Base-by-base conservation (phyloP, 176 grass and related monocot genomes). In the Neostapfia colusana region DNA sequence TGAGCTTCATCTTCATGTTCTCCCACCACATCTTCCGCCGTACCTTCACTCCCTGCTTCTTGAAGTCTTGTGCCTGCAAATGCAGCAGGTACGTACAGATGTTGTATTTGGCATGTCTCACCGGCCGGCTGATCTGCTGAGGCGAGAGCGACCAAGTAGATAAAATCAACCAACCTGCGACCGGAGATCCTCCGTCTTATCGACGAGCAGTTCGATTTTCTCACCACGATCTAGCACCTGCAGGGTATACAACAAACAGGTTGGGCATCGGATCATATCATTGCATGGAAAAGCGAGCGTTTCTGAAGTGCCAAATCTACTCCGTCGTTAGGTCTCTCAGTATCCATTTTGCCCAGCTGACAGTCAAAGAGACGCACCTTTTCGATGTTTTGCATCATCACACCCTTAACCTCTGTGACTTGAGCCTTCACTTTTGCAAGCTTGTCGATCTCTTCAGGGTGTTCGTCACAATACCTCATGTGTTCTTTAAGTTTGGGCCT, bases 361-460 rank as follows among this genome's bases (percentile, higher is more conserved):
- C 31, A 10, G 51, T 3, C 15, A 20, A 74, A 43, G 67, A 58
- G 16, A 84, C 18, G 23, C 53, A 89, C 93, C 86, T 96, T 96
- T 69, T 96, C 93, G 0, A 96, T 96, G 45, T 96, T 96, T 88
- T 96, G 89, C 93, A 96, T 96, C 93, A 96, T 96, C 4, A 96
- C 93, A 49, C 93, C 93, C 40, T 96, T 96, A 17, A 96, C 93
- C 81, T 96, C 93, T 56, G 93, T 89, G 82, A 92, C 93, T 40
- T 96, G 93, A 81, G 93, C 93, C 69, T 96, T 92, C 61, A 96
- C 93, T 67, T 96, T 96, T 3, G 89, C 89, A 70, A 96, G 89
- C 56, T 96, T 96, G 87, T 77, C 88, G 15, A 92, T 89, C 70
- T 92, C 93, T 54, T 92, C 93, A 28, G 93, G 93, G 79, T 96